Evolutionary conservation across 306 rosid genomes (phyloP).

Genomic region (Rosa chinensis): DNA sequence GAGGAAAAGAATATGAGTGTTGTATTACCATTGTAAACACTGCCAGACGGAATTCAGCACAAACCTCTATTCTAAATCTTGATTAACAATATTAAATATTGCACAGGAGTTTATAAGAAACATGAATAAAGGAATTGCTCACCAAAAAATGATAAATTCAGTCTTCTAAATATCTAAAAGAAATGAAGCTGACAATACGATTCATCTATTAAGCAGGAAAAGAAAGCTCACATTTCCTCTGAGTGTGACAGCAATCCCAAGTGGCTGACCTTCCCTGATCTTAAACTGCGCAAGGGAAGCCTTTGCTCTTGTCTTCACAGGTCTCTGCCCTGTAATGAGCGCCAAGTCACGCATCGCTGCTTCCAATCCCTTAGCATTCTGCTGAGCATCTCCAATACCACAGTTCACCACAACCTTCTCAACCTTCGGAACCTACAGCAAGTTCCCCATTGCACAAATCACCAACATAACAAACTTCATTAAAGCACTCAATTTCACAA

Average conservation of each 20-base stretch:
- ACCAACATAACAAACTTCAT: slow-evolving; percentile 18
- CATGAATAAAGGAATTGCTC: neutral
- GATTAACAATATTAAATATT: neutral
- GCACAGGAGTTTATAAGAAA: neutral
- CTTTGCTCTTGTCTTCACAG: slow-evolving; percentile 87
- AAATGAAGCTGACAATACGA: neutral
- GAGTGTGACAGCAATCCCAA: slow-evolving; percentile 94
- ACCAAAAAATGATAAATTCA: neutral
- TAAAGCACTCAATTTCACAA: neutral
- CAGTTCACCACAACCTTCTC: slow-evolving; percentile 92
- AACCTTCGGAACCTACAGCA: slow-evolving; percentile 78
- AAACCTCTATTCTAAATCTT: neutral
- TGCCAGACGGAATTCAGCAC: neutral
- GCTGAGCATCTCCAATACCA: slow-evolving; percentile 98
- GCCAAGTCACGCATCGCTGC: slow-evolving; percentile 88
- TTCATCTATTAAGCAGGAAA: slow-evolving; percentile 9
- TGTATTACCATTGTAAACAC: slow-evolving; percentile 7
- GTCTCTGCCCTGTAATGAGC: slow-evolving; percentile 84
- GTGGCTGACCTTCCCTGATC: slow-evolving; percentile 97
- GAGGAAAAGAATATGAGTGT: neutral
- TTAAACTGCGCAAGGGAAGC: slow-evolving; percentile 84
- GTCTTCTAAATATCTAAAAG: neutral
- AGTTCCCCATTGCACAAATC: slow-evolving; percentile 28
- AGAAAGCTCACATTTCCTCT: slow-evolving; percentile 73
- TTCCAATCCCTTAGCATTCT: slow-evolving; percentile 91